These are phyloP conservation scores for Lablab purpureus DNA, from an alignment of 306 rosid genomes.

Conservation along the genomic window DNA sequence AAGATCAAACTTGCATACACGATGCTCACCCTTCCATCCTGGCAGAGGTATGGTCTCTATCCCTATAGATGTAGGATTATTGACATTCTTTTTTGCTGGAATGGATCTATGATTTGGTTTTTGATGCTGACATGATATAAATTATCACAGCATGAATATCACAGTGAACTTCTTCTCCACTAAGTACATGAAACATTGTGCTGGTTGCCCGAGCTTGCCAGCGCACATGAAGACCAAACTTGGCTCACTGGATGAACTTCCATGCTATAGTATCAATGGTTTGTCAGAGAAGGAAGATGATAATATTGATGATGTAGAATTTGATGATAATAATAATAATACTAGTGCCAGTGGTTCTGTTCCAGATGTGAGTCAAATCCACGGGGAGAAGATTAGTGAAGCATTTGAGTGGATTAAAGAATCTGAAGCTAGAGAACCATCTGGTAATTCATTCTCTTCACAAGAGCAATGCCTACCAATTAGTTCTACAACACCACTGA, in stretches of 20 bases:
- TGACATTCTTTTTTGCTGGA: not conserved
- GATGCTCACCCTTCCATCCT: conserved; percentile 90
- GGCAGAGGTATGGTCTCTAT: conserved; percentile 70
- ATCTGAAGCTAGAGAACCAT: conserved; percentile 45
- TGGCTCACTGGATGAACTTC: conserved; percentile 80
- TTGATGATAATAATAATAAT: conserved; percentile 31
- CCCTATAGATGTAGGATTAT: not conserved
- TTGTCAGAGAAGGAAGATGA: conserved; percentile 62
- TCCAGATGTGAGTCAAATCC: conserved; percentile 40
- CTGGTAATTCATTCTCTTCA: conserved; percentile 30
- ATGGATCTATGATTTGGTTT: not conserved
- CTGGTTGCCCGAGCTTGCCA: conserved; percentile 83
- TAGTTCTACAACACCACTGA: conserved; percentile 39
- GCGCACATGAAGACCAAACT: conserved; percentile 71
- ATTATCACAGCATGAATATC: conserved; percentile 73
- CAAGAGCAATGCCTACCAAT: conserved; percentile 38
- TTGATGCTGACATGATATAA: conserved; percentile 40
- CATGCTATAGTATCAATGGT: conserved; percentile 64
- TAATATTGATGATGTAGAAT: conserved; percentile 51
- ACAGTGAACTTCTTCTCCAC: conserved; percentile 88
- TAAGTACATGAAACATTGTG: conserved; percentile 72
- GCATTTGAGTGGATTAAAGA: conserved; percentile 41
- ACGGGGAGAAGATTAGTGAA: conserved; percentile 4
- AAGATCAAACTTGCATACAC: conserved; percentile 94
- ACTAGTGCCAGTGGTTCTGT: conserved; percentile 34